phyloP scores from a whole-genome alignment of 306 rosid genomes.

The Malus fusca region DNA sequence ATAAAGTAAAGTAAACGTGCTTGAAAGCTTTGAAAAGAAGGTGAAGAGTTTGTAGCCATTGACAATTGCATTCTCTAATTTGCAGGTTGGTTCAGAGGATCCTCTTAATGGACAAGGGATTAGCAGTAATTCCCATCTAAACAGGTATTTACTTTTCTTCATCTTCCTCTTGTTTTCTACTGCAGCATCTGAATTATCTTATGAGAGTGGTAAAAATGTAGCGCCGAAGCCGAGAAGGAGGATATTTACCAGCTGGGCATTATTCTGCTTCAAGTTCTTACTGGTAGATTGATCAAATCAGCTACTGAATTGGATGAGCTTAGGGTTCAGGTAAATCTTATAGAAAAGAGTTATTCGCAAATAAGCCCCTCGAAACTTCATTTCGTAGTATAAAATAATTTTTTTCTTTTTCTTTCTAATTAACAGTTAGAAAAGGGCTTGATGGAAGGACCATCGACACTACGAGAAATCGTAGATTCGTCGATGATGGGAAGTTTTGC shows the following conservation, averaged over 20 bases:
- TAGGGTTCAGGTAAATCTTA: slow-evolving; percentile 45
- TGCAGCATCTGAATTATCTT: neutral
- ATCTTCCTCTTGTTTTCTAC: slow-evolving; percentile 1
- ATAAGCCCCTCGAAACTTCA: no score
- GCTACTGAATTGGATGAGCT: slow-evolving; percentile 44
- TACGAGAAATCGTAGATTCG: slow-evolving; percentile 34
- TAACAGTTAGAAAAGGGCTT: slow-evolving; percentile 58
- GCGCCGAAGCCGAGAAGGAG: slow-evolving; percentile 62
- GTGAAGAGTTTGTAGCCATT: neutral
- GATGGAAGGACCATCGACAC: slow-evolving; percentile 37
- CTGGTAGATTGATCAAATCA: slow-evolving; percentile 50
- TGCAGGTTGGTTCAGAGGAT: slow-evolving; percentile 28
- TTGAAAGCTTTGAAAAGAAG: neutral
- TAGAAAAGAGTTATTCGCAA: neutral
- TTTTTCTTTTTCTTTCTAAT: neutral
- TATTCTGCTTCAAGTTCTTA: slow-evolving; percentile 65
- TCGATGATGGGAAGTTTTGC: slow-evolving; percentile 49
- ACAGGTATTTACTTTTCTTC: slow-evolving; percentile 23
- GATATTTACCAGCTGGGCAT: slow-evolving; percentile 77
- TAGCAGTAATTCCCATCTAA: neutral
- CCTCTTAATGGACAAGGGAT: slow-evolving; percentile 15
- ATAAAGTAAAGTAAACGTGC: neutral
- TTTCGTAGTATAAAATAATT: no score
- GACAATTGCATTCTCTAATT: slow-evolving; percentile 5
- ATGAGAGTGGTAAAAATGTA: neutral